Evolutionary conservation across 129 eudicot genomes (phyloP), one percentile per base, ranked within the genome.

Genomic region (Artemisia tridentata): DNA sequence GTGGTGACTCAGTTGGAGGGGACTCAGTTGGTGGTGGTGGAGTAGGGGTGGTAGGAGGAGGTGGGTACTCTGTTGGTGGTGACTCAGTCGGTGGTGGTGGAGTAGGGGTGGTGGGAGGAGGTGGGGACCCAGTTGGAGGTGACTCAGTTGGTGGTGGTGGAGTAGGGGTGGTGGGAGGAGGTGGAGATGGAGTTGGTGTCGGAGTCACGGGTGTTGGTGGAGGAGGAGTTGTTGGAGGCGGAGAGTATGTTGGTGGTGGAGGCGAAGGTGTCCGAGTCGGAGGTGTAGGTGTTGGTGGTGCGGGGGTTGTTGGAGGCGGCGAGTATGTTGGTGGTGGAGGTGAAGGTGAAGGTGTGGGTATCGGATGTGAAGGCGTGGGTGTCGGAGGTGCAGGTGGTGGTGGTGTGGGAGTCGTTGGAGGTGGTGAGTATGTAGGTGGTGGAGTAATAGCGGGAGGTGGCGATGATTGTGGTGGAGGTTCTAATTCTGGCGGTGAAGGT

Each of bases 171-270:
- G 53, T 18, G 0, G 71, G 53, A n/a, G 69, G 45, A 7, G 78
- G 71, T 54, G 72, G 41, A 0, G 61, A 17, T 0, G 70, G 52
- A 0, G 57, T 45, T 55, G 75, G 41, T 55, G 74, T 25, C 0
- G 72, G 72, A 13, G 72, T 7, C 0, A 19, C 15, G 15, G 7
- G 18, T 5, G 11, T 14, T 15, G 72, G 73, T 0, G 75, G 56
- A 3, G 8, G 5, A 34, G 41, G 8, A 34, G 41, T 4, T 34
- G 41, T 34, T 7, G 45, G 45, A 38, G 45, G 45, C 10, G 75
- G 34, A 0, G 74, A 45, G 21, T 18, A 55, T 56, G 54, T 20
- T 0, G 75, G 67, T 14, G 75, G 67, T 45, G 75, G 66, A 57
- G 67, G 62, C 20, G 62, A 19, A 16, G 69, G 8, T 14, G 55